These are phyloP conservation scores for Diutina sp. DNA, from an alignment of 1,139 yeast species.

Conservation along the genomic window DNA sequence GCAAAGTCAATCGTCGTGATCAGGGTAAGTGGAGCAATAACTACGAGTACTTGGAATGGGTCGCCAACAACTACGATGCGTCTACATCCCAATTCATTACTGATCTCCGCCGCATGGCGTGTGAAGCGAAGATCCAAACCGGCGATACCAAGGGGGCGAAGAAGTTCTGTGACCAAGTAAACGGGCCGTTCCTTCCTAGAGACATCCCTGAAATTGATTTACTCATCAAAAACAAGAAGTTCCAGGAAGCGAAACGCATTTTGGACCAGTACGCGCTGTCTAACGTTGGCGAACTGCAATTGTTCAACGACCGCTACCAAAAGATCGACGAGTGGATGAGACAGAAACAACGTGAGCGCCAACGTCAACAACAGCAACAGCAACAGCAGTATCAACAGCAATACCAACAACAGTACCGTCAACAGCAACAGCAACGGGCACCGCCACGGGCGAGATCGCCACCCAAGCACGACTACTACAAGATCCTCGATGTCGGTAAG, in stretches of 20 bases:
- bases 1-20: constrained; percentile 16
- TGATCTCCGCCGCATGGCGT: constrained; percentile 27
- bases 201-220: constrained; percentile 30
- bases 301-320: constrained; percentile 19
- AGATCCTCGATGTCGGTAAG: constrained; percentile 57
- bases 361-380: constrained; percentile 32
- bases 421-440: constrained; percentile 23
- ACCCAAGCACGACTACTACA: constrained; percentile 61
- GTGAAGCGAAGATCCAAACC: constrained; percentile 31
- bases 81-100: constrained; percentile 11
- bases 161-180: constrained; percentile 22
- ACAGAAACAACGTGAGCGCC: constrained; percentile 20
- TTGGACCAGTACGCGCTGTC: constrained; percentile 15
- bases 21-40: constrained; percentile 16
- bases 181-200: constrained; percentile 30
- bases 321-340: constrained; percentile 19
- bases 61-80: constrained; percentile 9
- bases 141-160: constrained; percentile 12
- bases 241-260: constrained; percentile 25
- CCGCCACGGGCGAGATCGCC: constrained; percentile 23
- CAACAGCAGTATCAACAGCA: constrained; percentile 34
- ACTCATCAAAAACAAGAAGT: constrained; percentile 25
- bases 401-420: constrained; percentile 31
- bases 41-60: constrained; percentile 19
- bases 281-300: constrained; percentile 26